Base-by-base conservation (phyloP, 1,284 basidiomycete genomes). In the Fistulina hepatica region DNA sequence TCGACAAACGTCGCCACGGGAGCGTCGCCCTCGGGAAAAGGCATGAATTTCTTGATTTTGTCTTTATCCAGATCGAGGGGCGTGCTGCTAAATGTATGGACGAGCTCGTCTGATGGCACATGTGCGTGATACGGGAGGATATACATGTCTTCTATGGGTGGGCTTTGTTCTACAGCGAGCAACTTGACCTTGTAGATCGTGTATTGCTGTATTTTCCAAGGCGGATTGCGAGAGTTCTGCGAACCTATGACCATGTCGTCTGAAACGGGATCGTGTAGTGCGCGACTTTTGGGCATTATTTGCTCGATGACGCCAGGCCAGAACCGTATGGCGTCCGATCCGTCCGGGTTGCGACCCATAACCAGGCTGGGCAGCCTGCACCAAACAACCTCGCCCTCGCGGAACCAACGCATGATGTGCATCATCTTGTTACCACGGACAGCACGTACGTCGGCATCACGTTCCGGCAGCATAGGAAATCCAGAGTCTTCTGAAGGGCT, bases 231-330 rank as follows among this genome's bases (percentile, higher is more conserved):
- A 19, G 15, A 34, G 23, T n/a, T 11, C 26, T 25, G 23, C 23
- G 13, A 2, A 25, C 9, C 19, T 43, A n/a, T n/a, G n/a, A n/a
- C n/a, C n/a, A n/a, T n/a, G n/a, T n/a, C n/a, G n/a, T n/a, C n/a
- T n/a, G n/a, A n/a, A n/a, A n/a, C 31, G 27, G 15, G 33, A 44
- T 3, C 58, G 52, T 32, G 52, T 52, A 17, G 44, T 51, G n/a
- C 50, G 56, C 13, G 52, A 37, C 35, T 58, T 39, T 31, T 39
- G 38, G 5, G 79, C 55, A 33, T 63, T 66, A 6, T 63, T 41
- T 81, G 71, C 13, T 78, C 67, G 8, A 86, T 67, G 13, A 85
- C 50, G 2, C 68, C 80, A 2, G 83, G 83, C 83, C 83, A 88
- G 45, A 75, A 76, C 17, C 56, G 48, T 45, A 88, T 80, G 50